Evolutionary conservation across 768 basidiomycete species (phyloP).

Genomic region (Serendipita sp.): DNA sequence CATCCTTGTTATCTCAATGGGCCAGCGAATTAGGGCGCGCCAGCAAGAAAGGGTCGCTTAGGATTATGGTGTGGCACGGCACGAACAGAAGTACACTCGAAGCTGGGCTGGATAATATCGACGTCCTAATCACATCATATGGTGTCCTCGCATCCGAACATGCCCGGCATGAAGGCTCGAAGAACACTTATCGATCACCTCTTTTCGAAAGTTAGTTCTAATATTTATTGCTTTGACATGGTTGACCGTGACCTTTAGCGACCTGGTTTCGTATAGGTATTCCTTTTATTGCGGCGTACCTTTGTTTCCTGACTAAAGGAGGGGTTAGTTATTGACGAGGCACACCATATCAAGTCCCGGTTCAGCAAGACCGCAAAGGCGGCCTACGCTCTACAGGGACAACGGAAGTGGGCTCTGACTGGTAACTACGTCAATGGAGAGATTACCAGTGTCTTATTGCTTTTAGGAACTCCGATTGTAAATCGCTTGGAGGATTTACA

Average conservation of each 20-base stretch:
- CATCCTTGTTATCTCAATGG: slow-evolving; percentile 86
- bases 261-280: not conserved
- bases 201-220: slow-evolving; percentile 50
- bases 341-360: slow-evolving; percentile 86
- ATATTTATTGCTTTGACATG: slow-evolving; percentile 14
- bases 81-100: slow-evolving; percentile 66
- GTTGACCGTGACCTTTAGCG: not conserved
- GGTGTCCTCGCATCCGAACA: slow-evolving; percentile 84
- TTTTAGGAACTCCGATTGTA: slow-evolving; percentile 79
- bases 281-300: not conserved
- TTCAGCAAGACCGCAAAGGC: slow-evolving; percentile 77
- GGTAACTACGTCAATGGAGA: slow-evolving; percentile 24
- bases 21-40: slow-evolving; percentile 79
- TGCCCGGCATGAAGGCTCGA: slow-evolving; percentile 45
- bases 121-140: slow-evolving; percentile 83
- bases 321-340: slow-evolving; percentile 64
- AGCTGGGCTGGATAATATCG: slow-evolving; percentile 35
- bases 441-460: not conserved
- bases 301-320: not conserved
- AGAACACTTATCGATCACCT: slow-evolving; percentile 25
- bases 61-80: slow-evolving; percentile 72
- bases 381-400: slow-evolving; percentile 65
- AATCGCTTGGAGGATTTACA: slow-evolving; percentile 86
- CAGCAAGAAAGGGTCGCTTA: slow-evolving; percentile 49
- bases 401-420: slow-evolving; percentile 80